Evolutionary conservation across 768 basidiomycete genomes (phyloP), one percentile per base, ranked within the genome.

Genomic region (Leccinum obscurum): DNA sequence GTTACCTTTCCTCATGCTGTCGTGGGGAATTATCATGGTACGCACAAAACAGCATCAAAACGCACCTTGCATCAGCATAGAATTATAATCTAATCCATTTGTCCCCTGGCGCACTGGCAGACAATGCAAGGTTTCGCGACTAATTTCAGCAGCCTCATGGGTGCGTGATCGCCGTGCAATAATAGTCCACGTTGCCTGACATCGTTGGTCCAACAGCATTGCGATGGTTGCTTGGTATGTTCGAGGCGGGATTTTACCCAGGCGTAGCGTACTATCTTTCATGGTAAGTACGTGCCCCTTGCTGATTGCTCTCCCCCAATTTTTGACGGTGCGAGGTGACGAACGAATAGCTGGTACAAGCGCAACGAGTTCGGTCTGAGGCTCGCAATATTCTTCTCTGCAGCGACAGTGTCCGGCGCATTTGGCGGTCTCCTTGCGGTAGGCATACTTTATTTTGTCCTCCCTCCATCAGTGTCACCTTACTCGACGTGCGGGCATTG

Each of bases 341-440:
- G n/a, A 28, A 24, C 20, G 34, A 46, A n/a, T 59, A 82, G 81
- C 61, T 86, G 85, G 84, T 86, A 86, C 75, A 80, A 65, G 65
- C 88, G 90, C 37, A 85, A 85, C 14, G 92, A 93, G 67, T 90
- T 90, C 63, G 90, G 89, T 59, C 77, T 83, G 56, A 77, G 73
- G 8, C 80, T 85, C 26, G 85, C 88, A 0, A 67, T 90, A 30
- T 91, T 90, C 75, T 91, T 90, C 76, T 84, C 85, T 0, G 88
- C 91, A 3, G 90, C 91, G 0, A 91, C 89, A 3, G 82, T 90
- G 0, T 86, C 89, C 2, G 92, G 91, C n/a, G 90, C 90, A 20
- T 92, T 92, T 63, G 88, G 88, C 56, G 89, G 89, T 54, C 76
- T 90, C 20, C 83, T 91, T 52, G 88, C 88, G 37, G 88, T 88